phyloP scores from a whole-genome alignment of 2,329 filamentous ascomycete species.

The Calonectria pteridis region DNA sequence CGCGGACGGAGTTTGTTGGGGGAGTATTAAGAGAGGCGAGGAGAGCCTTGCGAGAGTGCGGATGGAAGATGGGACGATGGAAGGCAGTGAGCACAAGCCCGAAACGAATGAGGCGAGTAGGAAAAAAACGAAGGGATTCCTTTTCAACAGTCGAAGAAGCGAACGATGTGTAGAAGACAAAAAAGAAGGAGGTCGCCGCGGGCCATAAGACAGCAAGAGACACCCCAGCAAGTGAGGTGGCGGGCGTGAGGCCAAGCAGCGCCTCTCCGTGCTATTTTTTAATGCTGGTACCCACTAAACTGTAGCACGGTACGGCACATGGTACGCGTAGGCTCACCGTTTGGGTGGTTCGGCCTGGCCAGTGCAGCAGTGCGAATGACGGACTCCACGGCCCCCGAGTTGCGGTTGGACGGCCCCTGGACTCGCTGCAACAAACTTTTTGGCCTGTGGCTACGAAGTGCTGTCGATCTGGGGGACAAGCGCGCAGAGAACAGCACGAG shows the following conservation, averaged over 20 bases:
- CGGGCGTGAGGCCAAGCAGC: constrained; percentile 7
- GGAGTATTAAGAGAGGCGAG: not conserved
- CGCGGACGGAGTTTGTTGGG: not conserved
- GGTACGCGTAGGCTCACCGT: constrained; percentile 14
- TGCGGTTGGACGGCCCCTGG: not conserved
- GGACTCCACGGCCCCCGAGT: not conserved
- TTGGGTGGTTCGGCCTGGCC: constrained; percentile 1
- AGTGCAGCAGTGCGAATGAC: not conserved
- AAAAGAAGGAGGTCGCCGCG: constrained; percentile 28
- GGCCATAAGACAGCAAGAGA: constrained; percentile 16
- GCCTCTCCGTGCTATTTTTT: constrained; percentile 1
- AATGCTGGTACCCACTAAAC: constrained; percentile 20
- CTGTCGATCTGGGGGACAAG: not conserved
- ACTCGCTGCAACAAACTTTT: not conserved
- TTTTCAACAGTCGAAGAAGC: constrained; percentile 18
- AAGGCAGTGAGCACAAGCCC: not conserved
- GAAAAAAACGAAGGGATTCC: constrained; percentile 9
- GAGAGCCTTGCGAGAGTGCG: not conserved
- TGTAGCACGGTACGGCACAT: not conserved
- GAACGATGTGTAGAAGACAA: constrained; percentile 6
- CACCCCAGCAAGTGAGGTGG: constrained; percentile 7
- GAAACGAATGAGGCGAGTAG: constrained; percentile 4
- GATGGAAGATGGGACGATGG: constrained; percentile 1
- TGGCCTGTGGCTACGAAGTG: not conserved
- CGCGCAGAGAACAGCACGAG: not conserved